Conservation (phyloP, 2,329 filamentous ascomycete genomes). For the Diplodia scrobiculata region DNA sequence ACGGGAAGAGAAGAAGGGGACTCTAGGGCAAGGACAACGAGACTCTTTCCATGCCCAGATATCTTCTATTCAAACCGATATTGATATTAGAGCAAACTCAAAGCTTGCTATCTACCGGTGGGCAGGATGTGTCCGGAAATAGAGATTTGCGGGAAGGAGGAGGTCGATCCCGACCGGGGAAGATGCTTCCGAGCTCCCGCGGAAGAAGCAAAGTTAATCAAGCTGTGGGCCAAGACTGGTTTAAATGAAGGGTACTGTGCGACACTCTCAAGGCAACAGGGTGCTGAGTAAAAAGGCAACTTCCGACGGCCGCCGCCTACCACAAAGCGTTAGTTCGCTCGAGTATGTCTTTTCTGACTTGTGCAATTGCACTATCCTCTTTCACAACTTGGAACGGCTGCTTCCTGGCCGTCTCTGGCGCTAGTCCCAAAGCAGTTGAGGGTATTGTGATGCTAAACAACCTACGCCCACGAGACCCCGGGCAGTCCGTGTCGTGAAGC, state of each 20-base stretch:
- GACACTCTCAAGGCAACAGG: not conserved
- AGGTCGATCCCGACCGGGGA: constrained; percentile 1
- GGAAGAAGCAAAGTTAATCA: constrained; percentile 24
- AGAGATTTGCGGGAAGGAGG: not conserved
- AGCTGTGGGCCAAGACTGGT: not conserved
- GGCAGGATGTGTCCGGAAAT: not conserved
- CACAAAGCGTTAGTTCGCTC: not conserved
- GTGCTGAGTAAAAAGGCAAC: not conserved
- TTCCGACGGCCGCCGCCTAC: not conserved
- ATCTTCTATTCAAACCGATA: not conserved
- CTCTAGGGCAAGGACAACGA: not conserved
- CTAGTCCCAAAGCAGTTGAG: constrained; percentile 1
- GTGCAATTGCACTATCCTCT: not conserved
- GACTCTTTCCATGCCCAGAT: not conserved
- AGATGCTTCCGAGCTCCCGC: constrained; percentile 18
- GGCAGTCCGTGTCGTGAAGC: not conserved
- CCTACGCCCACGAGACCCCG: not conserved
- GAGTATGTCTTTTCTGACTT: not conserved
- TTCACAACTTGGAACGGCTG: no score
- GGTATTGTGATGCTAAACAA: not conserved
- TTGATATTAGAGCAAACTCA: not conserved
- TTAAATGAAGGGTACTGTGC: not conserved
- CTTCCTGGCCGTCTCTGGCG: not conserved
- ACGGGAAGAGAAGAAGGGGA: not conserved
- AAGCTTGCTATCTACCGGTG: constrained; percentile 2